Conservation (phyloP, 2,329 filamentous ascomycete species). For the Diaporthe nobilis region DNA sequence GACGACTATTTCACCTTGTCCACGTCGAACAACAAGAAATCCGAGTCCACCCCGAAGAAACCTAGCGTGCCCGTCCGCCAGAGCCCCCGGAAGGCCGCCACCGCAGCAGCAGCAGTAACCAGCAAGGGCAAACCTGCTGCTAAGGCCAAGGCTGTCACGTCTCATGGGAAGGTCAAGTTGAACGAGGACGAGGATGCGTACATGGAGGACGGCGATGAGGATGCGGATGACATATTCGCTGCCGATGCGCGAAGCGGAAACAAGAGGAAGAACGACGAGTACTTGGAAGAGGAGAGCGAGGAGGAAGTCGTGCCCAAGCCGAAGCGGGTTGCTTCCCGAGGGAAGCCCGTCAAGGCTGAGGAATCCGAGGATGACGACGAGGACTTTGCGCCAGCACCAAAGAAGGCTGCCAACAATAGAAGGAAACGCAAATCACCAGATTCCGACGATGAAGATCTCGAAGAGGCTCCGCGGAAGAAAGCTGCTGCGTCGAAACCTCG, state of each 20-base stretch:
- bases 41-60: constrained; percentile 57
- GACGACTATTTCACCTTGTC: constrained; percentile 70
- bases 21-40: constrained; percentile 58
- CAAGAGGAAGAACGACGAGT: constrained; percentile 81
- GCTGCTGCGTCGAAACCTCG: constrained; percentile 71
- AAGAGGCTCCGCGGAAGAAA: constrained; percentile 60
- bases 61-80: constrained; percentile 60
- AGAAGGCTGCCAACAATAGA: constrained; percentile 51
- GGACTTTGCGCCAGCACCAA: constrained; percentile 47
- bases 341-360: constrained; percentile 52
- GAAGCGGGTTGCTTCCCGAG: constrained; percentile 67
- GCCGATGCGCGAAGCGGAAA: constrained; percentile 76
- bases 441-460: constrained; percentile 38
- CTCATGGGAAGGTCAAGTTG: constrained; percentile 56
- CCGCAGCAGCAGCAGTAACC: constrained; percentile 45
- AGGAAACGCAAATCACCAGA: constrained; percentile 41
- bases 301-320: constrained; percentile 56
- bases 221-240: constrained; percentile 87
- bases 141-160: constrained; percentile 55
- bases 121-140: constrained; percentile 46
- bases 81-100: constrained; percentile 60
- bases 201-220: constrained; percentile 78
- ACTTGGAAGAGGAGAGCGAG: constrained; percentile 80
- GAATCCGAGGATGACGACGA: constrained; percentile 53
- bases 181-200: constrained; percentile 71